A percentile compares a stretch with the other conserved stretches of the same genome.
Conservation (phyloP, 306 rosid genomes). For the Carpinus viminea region DNA sequence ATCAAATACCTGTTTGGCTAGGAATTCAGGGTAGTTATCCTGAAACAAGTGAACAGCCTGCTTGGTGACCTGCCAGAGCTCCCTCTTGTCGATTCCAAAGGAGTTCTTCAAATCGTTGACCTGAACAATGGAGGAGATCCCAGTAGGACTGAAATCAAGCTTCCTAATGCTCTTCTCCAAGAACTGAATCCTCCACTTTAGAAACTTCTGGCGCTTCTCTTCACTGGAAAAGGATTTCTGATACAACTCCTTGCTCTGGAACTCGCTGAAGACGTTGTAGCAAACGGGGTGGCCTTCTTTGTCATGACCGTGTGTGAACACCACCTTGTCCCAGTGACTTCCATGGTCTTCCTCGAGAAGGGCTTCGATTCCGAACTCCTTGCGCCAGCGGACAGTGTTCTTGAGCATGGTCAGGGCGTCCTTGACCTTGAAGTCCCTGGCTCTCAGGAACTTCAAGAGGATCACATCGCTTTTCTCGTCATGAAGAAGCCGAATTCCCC, state of each 20-base stretch:
- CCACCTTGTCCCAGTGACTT: constrained; percentile 49
- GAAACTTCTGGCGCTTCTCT: constrained; percentile 46
- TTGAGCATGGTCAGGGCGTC: constrained; percentile 83
- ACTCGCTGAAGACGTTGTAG: constrained; percentile 59
- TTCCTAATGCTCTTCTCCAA: constrained; percentile 55
- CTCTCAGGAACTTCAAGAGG: constrained; percentile 75
- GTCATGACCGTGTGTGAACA: constrained; percentile 51
- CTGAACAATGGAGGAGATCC: constrained; percentile 51
- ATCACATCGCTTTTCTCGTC: constrained; percentile 82
- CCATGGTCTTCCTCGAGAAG: constrained; percentile 50
- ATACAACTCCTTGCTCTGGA: constrained; percentile 47
- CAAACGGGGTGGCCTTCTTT: constrained; percentile 59
- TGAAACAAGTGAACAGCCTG: constrained; percentile 56
- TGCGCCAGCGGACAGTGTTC: constrained; percentile 78
- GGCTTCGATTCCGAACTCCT: constrained; percentile 64
- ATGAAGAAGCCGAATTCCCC: constrained; percentile 70
- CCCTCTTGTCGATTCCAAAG: constrained; percentile 47
- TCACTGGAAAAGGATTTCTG: constrained; percentile 48
- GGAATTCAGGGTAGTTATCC: constrained; percentile 63
- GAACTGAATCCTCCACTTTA: constrained; percentile 55
- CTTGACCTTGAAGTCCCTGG: constrained; percentile 83
- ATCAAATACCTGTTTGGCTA: constrained; percentile 52
- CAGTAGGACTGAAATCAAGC: constrained; percentile 49
- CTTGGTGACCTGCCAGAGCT: constrained; percentile 43
- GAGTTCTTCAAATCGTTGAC: constrained; percentile 55